phyloP scores from a whole-genome alignment of 1,139 yeast species.

The Pichia sp. region DNA sequence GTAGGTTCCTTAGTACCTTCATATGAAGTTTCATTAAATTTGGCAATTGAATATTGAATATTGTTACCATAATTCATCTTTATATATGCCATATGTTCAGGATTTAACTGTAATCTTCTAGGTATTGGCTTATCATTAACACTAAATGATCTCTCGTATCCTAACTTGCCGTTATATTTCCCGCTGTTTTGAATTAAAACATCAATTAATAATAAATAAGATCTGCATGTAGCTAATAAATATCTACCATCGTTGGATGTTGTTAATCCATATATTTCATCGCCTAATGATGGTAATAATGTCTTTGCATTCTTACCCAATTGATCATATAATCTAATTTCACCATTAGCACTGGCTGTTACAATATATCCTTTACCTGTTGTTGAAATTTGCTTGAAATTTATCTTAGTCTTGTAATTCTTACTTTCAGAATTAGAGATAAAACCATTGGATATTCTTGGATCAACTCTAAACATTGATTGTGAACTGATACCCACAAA shows the following conservation, averaged over 20 bases:
- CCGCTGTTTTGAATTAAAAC: slow-evolving; percentile 51
- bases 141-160: slow-evolving; percentile 61
- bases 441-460: slow-evolving; percentile 54
- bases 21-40: slow-evolving; percentile 52
- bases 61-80: slow-evolving; percentile 44
- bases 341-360: slow-evolving; percentile 70
- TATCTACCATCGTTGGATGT: slow-evolving; percentile 77
- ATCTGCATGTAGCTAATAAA: slow-evolving; percentile 72
- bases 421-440: slow-evolving; percentile 49
- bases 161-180: slow-evolving; percentile 52
- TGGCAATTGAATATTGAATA: slow-evolving; percentile 61
- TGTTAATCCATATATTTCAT: slow-evolving; percentile 58
- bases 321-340: slow-evolving; percentile 62
- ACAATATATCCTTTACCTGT: slow-evolving; percentile 72
- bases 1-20: slow-evolving; percentile 52
- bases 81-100: slow-evolving; percentile 68
- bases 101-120: slow-evolving; percentile 56
- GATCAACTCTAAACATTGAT: slow-evolving; percentile 69
- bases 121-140: slow-evolving; percentile 65
- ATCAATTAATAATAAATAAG: slow-evolving; percentile 64
- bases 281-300: slow-evolving; percentile 75
- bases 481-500: slow-evolving; percentile 62
- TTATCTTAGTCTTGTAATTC: slow-evolving; percentile 46
- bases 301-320: slow-evolving; percentile 74
- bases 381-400: slow-evolving; percentile 60